Evolutionary conservation across 106 monocot genomes (phyloP).

Genomic region (Phalaenopsis equestris): DNA sequence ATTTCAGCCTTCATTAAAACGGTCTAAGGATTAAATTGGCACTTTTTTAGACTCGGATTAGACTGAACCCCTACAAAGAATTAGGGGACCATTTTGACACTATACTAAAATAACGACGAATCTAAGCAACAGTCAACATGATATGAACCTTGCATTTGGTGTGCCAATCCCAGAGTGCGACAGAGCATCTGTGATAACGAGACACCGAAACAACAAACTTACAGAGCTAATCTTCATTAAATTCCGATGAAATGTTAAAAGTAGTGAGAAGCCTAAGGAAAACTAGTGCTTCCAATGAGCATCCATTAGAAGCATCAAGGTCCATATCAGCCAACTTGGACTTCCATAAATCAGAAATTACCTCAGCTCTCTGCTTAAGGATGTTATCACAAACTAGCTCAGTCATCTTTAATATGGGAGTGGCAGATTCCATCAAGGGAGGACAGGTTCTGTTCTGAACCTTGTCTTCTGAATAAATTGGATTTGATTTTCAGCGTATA

Average conservation of each 20-base stretch:
- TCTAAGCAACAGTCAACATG: too few species aligned
- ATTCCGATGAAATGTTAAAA: constrained; percentile 39
- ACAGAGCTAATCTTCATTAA: constrained; percentile 51
- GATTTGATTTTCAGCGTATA: constrained; percentile 36
- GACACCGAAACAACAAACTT: constrained; percentile 47
- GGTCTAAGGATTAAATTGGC: too few species aligned
- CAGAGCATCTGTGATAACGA: constrained; percentile 35
- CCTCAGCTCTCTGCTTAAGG: constrained; percentile 44
- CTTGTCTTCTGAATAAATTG: constrained; percentile 20
- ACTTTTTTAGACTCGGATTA: too few species aligned
- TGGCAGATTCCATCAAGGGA: constrained; percentile 47
- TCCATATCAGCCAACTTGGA: constrained; percentile 33
- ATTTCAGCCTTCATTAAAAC: too few species aligned
- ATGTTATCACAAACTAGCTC: constrained; percentile 8
- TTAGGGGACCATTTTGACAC: too few species aligned
- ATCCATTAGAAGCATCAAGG: constrained; percentile 43
- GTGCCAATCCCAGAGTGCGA: constrained; percentile 44
- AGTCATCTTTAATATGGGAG: constrained; percentile 15
- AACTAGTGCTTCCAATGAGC: constrained; percentile 48
- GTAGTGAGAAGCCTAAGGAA: constrained; percentile 56
- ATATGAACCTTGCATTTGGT: constrained; percentile 52
- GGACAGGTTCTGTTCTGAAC: constrained; percentile 47
- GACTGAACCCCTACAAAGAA: too few species aligned
- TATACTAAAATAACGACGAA: too few species aligned
- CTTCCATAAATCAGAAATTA: constrained; percentile 53